Percentiles rank a stretch among this genome's conserved stretches.
Evolutionary conservation across 2,329 filamentous ascomycete species (phyloP).

Genomic region (Venturia aucupariae): DNA sequence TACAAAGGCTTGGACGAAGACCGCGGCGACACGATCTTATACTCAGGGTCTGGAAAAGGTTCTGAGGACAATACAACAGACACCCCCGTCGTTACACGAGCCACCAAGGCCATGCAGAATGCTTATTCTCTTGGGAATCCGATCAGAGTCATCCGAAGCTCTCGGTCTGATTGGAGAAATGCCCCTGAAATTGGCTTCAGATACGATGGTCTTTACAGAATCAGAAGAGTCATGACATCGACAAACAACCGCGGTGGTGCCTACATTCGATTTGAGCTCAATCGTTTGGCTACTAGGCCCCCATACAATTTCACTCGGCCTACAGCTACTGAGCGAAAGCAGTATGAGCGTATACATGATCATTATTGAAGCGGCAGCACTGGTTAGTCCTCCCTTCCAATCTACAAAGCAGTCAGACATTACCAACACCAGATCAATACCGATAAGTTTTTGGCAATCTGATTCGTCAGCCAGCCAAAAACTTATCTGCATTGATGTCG

Average conservation of each 20-base stretch:
- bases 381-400: background rate
- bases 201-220: slow-evolving; percentile 6
- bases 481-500: background rate
- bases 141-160: slow-evolving; percentile 7
- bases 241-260: background rate
- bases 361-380: background rate
- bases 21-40: background rate
- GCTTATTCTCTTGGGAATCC: background rate
- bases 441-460: background rate
- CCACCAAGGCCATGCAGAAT: background rate
- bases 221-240: background rate
- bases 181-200: background rate
- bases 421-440: background rate
- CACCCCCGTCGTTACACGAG: background rate
- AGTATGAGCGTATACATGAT: background rate
- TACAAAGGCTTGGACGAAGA: slow-evolving; percentile 7
- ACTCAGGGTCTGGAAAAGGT: background rate
- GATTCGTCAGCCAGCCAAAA: too few relatives aligned
- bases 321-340: background rate
- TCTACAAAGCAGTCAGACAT: too few relatives aligned
- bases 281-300: background rate
- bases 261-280: slow-evolving; percentile 4
- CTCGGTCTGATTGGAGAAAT: background rate
- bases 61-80: background rate
- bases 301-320: background rate